Conservation (phyloP, 2,329 filamentous ascomycete genomes). For the Exutisphaerella laricina region DNA sequence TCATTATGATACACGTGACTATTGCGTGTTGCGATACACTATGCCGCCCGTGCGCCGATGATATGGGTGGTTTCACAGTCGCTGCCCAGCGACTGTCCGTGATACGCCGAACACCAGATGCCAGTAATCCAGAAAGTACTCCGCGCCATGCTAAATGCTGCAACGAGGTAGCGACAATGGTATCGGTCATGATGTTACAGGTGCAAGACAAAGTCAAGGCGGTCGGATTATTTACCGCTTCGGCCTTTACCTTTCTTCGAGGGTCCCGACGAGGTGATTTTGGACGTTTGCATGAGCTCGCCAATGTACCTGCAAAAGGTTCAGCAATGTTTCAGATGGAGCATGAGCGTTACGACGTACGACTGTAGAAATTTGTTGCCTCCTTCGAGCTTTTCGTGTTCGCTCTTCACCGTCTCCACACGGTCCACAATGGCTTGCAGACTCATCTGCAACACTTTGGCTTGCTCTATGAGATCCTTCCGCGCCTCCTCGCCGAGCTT, state of each 20-base stretch:
- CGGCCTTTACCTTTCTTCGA: conserved; percentile 43
- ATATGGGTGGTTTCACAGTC: conserved; percentile 1
- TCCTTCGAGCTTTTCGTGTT: conserved; percentile 93
- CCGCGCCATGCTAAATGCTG: conserved; percentile 21
- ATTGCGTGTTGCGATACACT: conserved; percentile 4
- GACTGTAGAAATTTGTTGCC: conserved; percentile 93
- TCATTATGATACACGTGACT: conserved; percentile 18
- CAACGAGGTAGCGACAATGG: conserved; percentile 8
- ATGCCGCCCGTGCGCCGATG: conserved; percentile 3
- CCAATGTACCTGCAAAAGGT: conserved; percentile 79
- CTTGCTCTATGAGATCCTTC: conserved; percentile 63
- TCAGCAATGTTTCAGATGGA: conserved; percentile 9
- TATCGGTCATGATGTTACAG: conserved; percentile 12
- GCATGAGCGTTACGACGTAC: conserved; percentile 32
- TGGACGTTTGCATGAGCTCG: conserved; percentile 76
- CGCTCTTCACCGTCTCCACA: conserved; percentile 87
- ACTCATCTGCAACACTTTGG: conserved; percentile 80
- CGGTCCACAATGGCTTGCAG: conserved; percentile 85
- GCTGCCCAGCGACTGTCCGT: background rate
- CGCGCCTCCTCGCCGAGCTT: conserved; percentile 78
- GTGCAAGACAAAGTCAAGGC: background rate
- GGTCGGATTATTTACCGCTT: conserved; percentile 18
- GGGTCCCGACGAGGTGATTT: conserved; percentile 51
- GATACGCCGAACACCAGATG: conserved; percentile 4
- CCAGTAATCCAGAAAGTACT: conserved; percentile 11